Evolutionary conservation across 768 basidiomycete species (phyloP), one percentile per base, ranked within the genome.

Genomic region (Leccinellum luteum): DNA sequence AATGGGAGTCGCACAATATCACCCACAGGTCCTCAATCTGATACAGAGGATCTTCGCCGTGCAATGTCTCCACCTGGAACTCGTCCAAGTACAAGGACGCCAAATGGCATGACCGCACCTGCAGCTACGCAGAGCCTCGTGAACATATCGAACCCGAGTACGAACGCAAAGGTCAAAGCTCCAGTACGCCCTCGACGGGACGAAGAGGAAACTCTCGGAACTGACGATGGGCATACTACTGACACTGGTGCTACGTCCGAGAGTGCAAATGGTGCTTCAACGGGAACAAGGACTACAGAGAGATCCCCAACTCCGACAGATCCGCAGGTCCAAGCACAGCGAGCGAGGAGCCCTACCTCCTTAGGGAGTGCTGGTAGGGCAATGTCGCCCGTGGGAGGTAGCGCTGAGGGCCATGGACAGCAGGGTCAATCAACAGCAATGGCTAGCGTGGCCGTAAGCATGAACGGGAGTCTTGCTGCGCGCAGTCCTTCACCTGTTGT

Each of bases 21-120:
- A 2, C 89, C 92, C 4, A 73, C 72, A n/a, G 70, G 74, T 28
- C 73, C 72, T 30, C 74, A 74, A 38, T 68, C 76, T 9, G 86
- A 85, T 32, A 56, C 71, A 7, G 86, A 88, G 35, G 84, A 85
- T 50, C 72, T 76, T 51, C 85, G 87, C 31, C 84, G 87, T 32
- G 85, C 86, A 13, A 78, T 87, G 58, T 89, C 89, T 0, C 89
- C 88, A 4, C 69, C 79, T 6, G 79, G 78, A 61, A 68, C 72
- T 14, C 77, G 83, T n/a, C 71, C 78, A 23, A 70, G 61, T 15
- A 71, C 68, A n/a, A 64, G 69, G 25, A 74, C 76, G 8, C 73
- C 78, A 13, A 67, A 72, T 55, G 72, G 68, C 27, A 64, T 66
- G 35, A 45, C 48, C 41, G 27, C 51, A 7, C 54, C 60, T 10